Evolutionary conservation across 129 eudicot species (phyloP).

Genomic region (Calendula officinalis): DNA sequence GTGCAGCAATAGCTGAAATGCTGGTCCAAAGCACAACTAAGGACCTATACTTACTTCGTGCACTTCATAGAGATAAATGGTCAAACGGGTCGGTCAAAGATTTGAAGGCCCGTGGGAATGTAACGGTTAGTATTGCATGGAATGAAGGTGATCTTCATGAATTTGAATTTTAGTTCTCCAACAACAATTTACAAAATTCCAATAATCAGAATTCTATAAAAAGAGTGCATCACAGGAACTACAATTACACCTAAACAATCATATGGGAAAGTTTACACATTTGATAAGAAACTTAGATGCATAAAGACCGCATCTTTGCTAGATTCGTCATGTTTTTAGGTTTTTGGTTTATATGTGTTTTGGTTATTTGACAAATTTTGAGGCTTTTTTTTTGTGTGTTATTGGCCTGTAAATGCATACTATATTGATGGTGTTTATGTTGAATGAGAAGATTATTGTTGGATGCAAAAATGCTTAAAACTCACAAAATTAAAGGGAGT

Average conservation of each 20-base stretch:
- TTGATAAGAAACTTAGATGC: too few species aligned
- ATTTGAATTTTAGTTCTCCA: constrained; percentile 54
- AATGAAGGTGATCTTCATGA: constrained; percentile 64
- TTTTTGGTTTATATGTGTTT: background rate
- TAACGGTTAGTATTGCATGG: constrained; percentile 68
- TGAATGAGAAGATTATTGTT: too few species aligned
- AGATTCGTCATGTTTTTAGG: too few species aligned
- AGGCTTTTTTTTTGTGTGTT: constrained; percentile 7
- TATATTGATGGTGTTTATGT: too few species aligned
- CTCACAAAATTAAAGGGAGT: too few species aligned
- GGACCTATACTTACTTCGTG: constrained; percentile 75
- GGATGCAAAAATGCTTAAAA: too few species aligned
- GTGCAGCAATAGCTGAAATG: too few species aligned
- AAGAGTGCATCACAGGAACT: constrained; percentile 27
- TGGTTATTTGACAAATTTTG: constrained; percentile 29
- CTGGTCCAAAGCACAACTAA: constrained; percentile 18
- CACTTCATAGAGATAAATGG: constrained; percentile 82
- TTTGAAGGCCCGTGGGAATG: constrained; percentile 71
- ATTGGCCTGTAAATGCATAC: background rate
- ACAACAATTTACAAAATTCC: constrained; percentile 11
- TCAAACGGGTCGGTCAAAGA: constrained; percentile 69
- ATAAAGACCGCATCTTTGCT: too few species aligned
- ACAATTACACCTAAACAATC: constrained; percentile 37
- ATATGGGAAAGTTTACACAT: background rate
- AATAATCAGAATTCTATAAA: too few species aligned